Evolutionary conservation across 805 yeast species (phyloP), one percentile per base, ranked within the genome.

Genomic region (Lipomyces yamanashiensis): DNA sequence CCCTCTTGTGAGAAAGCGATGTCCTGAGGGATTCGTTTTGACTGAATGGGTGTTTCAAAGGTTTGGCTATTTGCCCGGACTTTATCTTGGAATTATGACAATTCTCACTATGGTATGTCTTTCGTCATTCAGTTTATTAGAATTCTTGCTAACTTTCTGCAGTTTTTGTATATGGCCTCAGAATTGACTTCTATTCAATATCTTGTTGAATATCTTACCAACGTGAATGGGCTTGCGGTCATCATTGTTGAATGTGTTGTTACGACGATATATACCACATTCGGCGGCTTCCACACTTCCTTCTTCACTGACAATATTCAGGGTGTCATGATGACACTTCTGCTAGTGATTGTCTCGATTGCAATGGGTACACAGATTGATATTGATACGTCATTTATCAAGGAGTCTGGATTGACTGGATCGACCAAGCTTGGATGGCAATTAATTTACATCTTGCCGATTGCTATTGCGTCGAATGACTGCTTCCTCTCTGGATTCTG

Each of bases 31-130:
- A 2, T 92, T 92, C 74, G 92, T 92, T 34, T 78, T 92, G 70
- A 91, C 97, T 4, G 97, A 92, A 74, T 92, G 98, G 98, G 93
- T 90, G n/a, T 84, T 90, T 72, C 84, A 84, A 53, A 80, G 97
- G 70, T 92, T 82, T 74, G 98, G 97, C 1, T 73, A 80, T 5
- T 76, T 87, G 15, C 81, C 96, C 2, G 88, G 90, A 0, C 77
- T 90, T 68, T 89, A 90, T 70, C 76, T 92, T 52, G 87, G 96
- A 13, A 85, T 85, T 52, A 90, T 92, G 75, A 90, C 97, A 0
- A 83, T 92, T 58, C 80, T 92, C 68, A 92, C 97, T 8, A 83
- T 92, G 82, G 64, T 61, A 56, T 8, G 60, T n/a, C 15, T 7
- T 2, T 13, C 7, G 47, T 43, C 6, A 13, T n/a, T 37, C 44